Conservation (phyloP, 164 flowering plant genomes). For the Umbilicus rupestris region DNA sequence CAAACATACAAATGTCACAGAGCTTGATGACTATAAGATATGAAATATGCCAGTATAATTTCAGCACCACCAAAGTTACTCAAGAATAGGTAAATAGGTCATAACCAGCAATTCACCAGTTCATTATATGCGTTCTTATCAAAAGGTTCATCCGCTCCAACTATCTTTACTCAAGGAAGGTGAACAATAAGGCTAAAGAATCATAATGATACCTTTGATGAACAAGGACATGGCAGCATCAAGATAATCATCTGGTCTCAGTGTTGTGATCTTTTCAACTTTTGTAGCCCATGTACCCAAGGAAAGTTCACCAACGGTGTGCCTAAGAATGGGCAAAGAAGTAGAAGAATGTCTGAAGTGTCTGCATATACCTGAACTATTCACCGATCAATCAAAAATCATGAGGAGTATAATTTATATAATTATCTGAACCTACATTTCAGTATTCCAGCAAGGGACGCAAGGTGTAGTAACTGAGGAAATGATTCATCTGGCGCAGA, state of each 20-base stretch:
- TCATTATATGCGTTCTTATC: background rate
- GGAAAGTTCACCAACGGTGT: background rate
- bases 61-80: background rate
- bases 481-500: background rate
- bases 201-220: background rate
- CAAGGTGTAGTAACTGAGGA: slow-evolving; percentile 4
- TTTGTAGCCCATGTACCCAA: slow-evolving; percentile 2
- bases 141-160: background rate
- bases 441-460: slow-evolving; percentile 5
- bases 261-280: background rate
- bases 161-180: background rate
- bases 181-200: background rate
- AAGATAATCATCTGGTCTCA: slow-evolving; percentile 1
- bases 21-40: background rate
- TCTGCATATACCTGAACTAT: slow-evolving; percentile 5
- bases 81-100: background rate
- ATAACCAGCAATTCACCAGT: background rate
- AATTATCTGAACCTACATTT: background rate
- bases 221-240: slow-evolving; percentile 2
- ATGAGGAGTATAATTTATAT: background rate
- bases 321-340: slow-evolving; percentile 2
- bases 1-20: background rate
- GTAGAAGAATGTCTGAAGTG: background rate
- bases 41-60: background rate
- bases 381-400: background rate